A percentile compares a stretch with the other conserved stretches of the same genome.
Evolutionary conservation across 139 green algal species (phyloP).

Genomic region (Micromonas commoda): DNA sequence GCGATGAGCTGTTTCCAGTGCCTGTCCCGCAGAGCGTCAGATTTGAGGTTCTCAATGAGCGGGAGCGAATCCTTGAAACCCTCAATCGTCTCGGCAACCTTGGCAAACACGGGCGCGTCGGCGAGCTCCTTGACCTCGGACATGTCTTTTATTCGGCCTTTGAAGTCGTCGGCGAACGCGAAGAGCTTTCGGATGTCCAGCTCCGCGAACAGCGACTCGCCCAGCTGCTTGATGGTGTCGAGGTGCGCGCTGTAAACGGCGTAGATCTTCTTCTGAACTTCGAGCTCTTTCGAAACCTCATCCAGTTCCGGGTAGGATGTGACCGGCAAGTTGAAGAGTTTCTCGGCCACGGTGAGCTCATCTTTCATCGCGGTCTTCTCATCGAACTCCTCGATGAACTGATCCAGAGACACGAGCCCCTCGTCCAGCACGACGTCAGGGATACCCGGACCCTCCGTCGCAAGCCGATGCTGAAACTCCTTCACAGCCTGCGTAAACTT

Average conservation of each 20-base stretch:
- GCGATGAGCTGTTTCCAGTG: constrained; percentile 75
- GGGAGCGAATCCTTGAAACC: constrained; percentile 72
- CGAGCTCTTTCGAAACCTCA: constrained; percentile 58
- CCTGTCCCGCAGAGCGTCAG: constrained; percentile 61
- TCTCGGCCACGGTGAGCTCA: constrained; percentile 68
- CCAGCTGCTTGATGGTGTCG: constrained; percentile 51
- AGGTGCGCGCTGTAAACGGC: constrained; percentile 62
- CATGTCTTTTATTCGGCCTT: constrained; percentile 44
- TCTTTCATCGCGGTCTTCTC: constrained; percentile 50
- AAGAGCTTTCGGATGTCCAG: constrained; percentile 70
- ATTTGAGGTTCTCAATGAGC: constrained; percentile 75
- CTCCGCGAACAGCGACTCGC: constrained; percentile 66
- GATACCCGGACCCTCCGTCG: constrained; percentile 34
- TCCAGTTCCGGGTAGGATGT: constrained; percentile 62
- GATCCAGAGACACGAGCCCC: constrained; percentile 33
- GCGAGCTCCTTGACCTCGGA: constrained; percentile 56
- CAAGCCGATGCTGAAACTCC: constrained; percentile 30
- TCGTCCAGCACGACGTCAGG: constrained; percentile 37
- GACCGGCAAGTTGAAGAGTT: constrained; percentile 74
- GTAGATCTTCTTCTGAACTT: constrained; percentile 63
- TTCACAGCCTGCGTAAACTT: constrained; percentile 23
- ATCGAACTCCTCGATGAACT: constrained; percentile 44
- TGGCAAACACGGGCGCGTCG: constrained; percentile 54
- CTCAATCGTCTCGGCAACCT: constrained; percentile 60
- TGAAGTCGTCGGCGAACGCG: constrained; percentile 49